Evolutionary conservation across 2,329 filamentous ascomycete genomes (phyloP).

Genomic region (Xylariaceae sp.): DNA sequence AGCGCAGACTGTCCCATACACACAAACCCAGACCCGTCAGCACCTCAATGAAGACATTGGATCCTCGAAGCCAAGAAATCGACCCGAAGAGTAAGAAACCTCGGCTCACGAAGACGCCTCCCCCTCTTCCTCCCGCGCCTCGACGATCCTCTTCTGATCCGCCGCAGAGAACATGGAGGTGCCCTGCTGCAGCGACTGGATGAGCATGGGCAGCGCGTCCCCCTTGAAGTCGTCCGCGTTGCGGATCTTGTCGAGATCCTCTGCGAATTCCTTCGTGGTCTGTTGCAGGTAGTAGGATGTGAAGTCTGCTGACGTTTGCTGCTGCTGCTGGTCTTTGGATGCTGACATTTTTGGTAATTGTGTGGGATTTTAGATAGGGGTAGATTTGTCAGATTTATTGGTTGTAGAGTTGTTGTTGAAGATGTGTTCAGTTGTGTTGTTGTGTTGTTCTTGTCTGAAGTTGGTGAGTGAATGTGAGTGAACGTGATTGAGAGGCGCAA

Average conservation of each 20-base stretch:
- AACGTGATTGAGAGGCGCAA: background rate
- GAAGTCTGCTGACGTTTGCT: conserved; percentile 41
- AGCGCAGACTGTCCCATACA: background rate
- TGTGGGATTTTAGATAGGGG: background rate
- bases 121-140: conserved; percentile 7
- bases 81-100: background rate
- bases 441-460: background rate
- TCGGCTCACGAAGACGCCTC: conserved; percentile 12
- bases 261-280: conserved; percentile 63
- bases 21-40: too few relatives aligned
- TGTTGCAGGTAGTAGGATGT: conserved; percentile 64
- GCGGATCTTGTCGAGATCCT: conserved; percentile 68
- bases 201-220: conserved; percentile 58
- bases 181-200: conserved; percentile 65
- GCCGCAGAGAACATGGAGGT: conserved; percentile 54
- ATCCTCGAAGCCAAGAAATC: too few relatives aligned
- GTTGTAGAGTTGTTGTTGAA: background rate
- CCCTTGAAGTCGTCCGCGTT: conserved; percentile 64
- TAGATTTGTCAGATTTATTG: background rate
- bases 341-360: conserved; percentile 16
- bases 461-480: background rate
- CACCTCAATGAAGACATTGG: too few relatives aligned
- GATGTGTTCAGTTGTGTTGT: background rate
- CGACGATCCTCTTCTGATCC: conserved; percentile 39
- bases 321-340: conserved; percentile 13